A percentile compares a stretch with the other conserved stretches of the same genome.
phyloP scores from a whole-genome alignment of 2,329 filamentous ascomycete genomes.

The Helotiales sp. region DNA sequence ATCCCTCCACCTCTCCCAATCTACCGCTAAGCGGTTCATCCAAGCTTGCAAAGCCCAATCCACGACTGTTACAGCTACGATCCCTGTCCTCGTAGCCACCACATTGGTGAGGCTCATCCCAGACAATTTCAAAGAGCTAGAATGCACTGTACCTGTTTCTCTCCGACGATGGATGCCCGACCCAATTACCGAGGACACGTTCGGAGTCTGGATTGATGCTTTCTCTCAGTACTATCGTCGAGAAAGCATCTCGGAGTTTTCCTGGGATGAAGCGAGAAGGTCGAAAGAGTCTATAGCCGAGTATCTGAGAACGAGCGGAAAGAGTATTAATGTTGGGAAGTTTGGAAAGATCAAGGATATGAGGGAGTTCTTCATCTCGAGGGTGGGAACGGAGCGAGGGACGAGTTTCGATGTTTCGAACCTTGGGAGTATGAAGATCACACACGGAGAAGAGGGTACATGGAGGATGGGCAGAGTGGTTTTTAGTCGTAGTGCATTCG shows the following conservation, averaged over 20 bases:
- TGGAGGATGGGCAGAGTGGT: conserved; percentile 11
- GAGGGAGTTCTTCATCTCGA: conserved; percentile 1
- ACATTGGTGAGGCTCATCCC: conserved; percentile 1
- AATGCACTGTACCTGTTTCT: conserved; percentile 10
- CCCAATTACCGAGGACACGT: background rate
- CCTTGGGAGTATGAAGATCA: conserved; percentile 5
- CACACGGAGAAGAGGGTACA: background rate
- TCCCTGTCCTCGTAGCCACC: conserved; percentile 10
- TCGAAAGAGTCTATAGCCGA: background rate
- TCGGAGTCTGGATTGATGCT: conserved; percentile 16
- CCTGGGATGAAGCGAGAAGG: conserved; percentile 8
- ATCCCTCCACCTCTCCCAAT: conserved; percentile 5
- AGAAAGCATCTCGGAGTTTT: background rate
- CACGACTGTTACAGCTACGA: conserved; percentile 11
- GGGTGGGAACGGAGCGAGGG: conserved; percentile 2
- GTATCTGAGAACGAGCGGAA: conserved; percentile 1
- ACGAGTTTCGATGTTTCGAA: conserved; percentile 18
- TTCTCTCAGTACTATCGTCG: conserved; percentile 8
- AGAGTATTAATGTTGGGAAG: conserved; percentile 2
- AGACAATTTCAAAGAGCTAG: background rate
- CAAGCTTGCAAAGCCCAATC: conserved; percentile 4
- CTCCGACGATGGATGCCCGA: conserved; percentile 12
- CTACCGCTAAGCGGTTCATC: background rate
- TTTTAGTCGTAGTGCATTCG: conserved; percentile 17
- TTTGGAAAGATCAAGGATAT: conserved; percentile 8